Evolutionary conservation across 148 eudicot species (phyloP).

Genomic region (Cornus kousa): DNA sequence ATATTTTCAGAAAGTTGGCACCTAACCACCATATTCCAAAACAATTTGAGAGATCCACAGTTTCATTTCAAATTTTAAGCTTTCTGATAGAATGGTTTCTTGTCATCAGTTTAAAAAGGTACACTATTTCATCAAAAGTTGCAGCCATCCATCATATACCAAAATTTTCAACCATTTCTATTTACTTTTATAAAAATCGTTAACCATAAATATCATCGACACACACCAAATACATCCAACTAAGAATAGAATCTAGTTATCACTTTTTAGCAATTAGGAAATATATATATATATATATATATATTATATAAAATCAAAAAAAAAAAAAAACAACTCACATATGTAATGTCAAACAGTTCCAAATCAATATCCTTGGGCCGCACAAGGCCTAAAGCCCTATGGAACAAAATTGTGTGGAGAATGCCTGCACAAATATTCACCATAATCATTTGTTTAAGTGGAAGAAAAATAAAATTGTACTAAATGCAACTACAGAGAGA

Average conservation of each 20-base stretch:
- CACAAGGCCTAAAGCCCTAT: conserved; percentile 72
- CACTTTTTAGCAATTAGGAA: too few relatives aligned
- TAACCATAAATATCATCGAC: background rate
- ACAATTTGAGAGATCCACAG: background rate
- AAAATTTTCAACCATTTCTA: background rate
- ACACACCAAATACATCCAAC: background rate
- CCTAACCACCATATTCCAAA: conserved; percentile 1
- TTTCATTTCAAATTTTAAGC: too few relatives aligned
- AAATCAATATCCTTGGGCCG: conserved; percentile 86
- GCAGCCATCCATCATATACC: too few relatives aligned
- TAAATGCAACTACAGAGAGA: background rate
- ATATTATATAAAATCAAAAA: too few relatives aligned
- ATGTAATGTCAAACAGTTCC: conserved; percentile 94
- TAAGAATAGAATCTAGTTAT: background rate
- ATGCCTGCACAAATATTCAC: conserved; percentile 65
- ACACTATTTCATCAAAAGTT: too few relatives aligned
- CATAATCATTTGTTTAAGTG: background rate
- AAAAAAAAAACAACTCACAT: conserved; percentile 49
- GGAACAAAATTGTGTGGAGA: conserved; percentile 88
- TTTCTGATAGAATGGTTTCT: too few relatives aligned
- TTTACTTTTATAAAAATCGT: background rate
- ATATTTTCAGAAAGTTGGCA: background rate
- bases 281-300: too few relatives aligned
- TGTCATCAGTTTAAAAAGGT: too few relatives aligned
- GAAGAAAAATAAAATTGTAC: background rate